Base-by-base conservation (phyloP, 805 yeast genomes). In the Saccharomycopsis amapae region DNA sequence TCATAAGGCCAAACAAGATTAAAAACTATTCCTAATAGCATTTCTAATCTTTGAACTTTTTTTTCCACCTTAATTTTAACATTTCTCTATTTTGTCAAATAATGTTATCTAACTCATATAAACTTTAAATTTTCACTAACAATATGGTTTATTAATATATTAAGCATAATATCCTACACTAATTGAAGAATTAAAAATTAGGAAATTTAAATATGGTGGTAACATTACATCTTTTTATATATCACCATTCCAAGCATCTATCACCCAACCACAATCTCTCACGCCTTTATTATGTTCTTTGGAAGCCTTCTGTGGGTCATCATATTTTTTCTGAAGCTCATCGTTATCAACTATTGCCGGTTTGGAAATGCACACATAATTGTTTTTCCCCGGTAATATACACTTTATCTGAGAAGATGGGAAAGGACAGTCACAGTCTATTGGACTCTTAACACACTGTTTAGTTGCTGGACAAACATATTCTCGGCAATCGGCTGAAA, bases 371-470 rank as follows among this genome's bases (percentile, higher is more conserved):
- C 98, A 93, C 13, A 89, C 71, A 58, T 68, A 82, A 45, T 75
- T 75, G 26, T 68, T 64, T 17, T 77, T 72, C 52, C 76, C 79
- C 0, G 96, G 95, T 34, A 85, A 66, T 2, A 73, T 59, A 62
- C 98, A 93, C 57, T 85, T 83, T 50, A 85, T 57, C 60, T 90
- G 96, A 1, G 94, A 80, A 48, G 79, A 76, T 1, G 96, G 93
- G 58, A 78, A 90, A 2, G 86, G 87, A 61, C 98, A 93, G 1
- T 97, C 96, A 61, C 98, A 93, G 42, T 81, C 84, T 5, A 71
- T 54, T 0, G 86, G 77, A 1, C 63, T 56, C 1, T 71, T 69
- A 0, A 86, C 98, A 66, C 98, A 93, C 7, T 69, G 69, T 34
- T 79, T 68, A 0, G 97, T 86, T 54, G 81, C 95, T 3, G 86